Percentiles rank a stretch among this genome's conserved stretches.
Conservation (phyloP, 2,329 filamentous ascomycete genomes). For the Penicillium brevicompactum region DNA sequence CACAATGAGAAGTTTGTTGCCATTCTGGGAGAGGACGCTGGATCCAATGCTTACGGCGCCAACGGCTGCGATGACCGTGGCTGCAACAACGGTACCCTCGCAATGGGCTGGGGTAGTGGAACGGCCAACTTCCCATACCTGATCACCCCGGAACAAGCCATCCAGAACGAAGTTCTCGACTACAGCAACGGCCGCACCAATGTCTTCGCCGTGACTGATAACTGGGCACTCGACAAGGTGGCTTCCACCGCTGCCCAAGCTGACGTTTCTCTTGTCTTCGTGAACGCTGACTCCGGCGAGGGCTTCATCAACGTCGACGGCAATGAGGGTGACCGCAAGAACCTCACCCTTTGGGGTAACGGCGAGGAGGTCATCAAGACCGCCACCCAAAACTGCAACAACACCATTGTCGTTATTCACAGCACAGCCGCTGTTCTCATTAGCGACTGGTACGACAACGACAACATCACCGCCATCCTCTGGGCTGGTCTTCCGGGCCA, state of each 20-base stretch:
- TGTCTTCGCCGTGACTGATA: constrained; percentile 61
- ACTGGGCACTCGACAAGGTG: constrained; percentile 58
- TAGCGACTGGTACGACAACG: constrained; percentile 60
- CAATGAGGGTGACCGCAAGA: constrained; percentile 86
- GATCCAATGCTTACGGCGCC: constrained; percentile 70
- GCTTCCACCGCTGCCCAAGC: constrained; percentile 53
- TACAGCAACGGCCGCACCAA: constrained; percentile 61
- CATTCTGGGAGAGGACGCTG: constrained; percentile 82
- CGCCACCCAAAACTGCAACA: constrained; percentile 75
- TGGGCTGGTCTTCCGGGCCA: constrained; percentile 76
- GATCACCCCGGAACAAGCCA: constrained; percentile 63
- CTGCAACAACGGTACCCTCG: constrained; percentile 62
- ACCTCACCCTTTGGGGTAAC: constrained; percentile 84
- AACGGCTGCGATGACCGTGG: constrained; percentile 76
- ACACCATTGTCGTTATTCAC: constrained; percentile 92
- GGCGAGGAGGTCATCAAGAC: constrained; percentile 81
- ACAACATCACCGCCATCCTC: constrained; percentile 73
- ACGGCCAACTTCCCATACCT: constrained; percentile 65
- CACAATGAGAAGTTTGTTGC: constrained; percentile 72
- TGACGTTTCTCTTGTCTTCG: constrained; percentile 73
- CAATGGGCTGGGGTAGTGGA: constrained; percentile 66
- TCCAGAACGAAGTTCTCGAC: constrained; percentile 64
- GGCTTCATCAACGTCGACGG: constrained; percentile 81
- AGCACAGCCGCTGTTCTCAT: constrained; percentile 78
- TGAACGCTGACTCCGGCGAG: constrained; percentile 84